phyloP scores from a whole-genome alignment of 2,329 filamentous ascomycete genomes.

The Aspergillus flavus region DNA sequence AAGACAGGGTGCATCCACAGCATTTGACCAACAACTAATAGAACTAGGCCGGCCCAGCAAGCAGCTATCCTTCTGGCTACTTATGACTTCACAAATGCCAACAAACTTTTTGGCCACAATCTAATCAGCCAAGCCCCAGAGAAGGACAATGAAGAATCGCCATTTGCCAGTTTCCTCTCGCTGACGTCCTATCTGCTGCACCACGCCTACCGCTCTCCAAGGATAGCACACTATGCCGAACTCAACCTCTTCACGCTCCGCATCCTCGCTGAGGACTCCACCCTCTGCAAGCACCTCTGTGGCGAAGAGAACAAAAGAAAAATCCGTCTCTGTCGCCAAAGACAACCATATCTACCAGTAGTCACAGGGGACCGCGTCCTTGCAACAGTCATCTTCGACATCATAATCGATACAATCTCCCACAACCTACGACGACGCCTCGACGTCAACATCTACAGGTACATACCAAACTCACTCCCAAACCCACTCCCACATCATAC shows the following conservation, averaged over 20 bases:
- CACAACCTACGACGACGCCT: constrained; percentile 88
- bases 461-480: constrained; percentile 12
- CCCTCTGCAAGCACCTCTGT: constrained; percentile 80
- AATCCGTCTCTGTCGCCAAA: constrained; percentile 85
- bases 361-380: constrained; percentile 73
- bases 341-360: constrained; percentile 79
- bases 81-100: constrained; percentile 92
- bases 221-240: constrained; percentile 80
- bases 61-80: constrained; percentile 79
- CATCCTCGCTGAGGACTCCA: constrained; percentile 81
- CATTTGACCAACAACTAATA: constrained; percentile 26
- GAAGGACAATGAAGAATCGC: constrained; percentile 66
- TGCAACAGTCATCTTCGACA: constrained; percentile 76
- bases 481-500: not conserved
- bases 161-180: constrained; percentile 81
- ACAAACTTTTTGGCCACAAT: constrained; percentile 91
- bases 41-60: constrained; percentile 71
- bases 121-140: constrained; percentile 68
- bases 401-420: constrained; percentile 86
- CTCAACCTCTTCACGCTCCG: constrained; percentile 83
- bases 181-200: constrained; percentile 90
- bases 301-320: constrained; percentile 72
- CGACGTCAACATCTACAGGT: constrained; percentile 81
- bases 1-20: constrained; percentile 19
- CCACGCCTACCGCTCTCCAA: constrained; percentile 81